These are phyloP conservation scores for Caryopteris hybrid DNA, from an alignment of 305 asterid genomes.

Conservation along the genomic window DNA sequence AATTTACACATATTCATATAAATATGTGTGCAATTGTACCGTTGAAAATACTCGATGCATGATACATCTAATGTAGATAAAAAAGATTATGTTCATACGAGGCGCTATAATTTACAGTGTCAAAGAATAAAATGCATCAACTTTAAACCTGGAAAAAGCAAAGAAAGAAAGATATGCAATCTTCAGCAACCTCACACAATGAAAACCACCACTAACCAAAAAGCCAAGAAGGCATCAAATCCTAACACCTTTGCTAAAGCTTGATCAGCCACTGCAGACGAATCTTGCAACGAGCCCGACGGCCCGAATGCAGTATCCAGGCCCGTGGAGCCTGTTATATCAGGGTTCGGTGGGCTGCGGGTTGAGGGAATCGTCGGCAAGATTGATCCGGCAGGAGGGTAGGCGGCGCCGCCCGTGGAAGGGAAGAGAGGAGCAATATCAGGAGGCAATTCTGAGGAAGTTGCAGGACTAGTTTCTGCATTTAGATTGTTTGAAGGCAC, in stretches of 20 bases:
- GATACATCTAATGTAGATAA: too few species aligned
- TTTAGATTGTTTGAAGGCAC: slow-evolving; percentile 17
- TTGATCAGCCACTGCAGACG: slow-evolving; percentile 36
- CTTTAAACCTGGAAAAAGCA: not conserved
- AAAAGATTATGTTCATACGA: too few species aligned
- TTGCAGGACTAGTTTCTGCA: too few species aligned
- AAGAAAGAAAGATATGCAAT: not conserved
- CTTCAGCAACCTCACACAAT: slow-evolving; percentile 11
- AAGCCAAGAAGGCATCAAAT: slow-evolving; percentile 6
- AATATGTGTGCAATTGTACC: too few species aligned
- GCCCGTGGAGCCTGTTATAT: slow-evolving; percentile 33
- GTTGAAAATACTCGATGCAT: too few species aligned
- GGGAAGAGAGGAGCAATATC: slow-evolving; percentile 70
- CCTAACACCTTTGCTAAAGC: not conserved
- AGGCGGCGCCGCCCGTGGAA: slow-evolving; percentile 36
- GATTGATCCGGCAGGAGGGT: slow-evolving; percentile 32
- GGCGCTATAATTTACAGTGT: slow-evolving; percentile 3
- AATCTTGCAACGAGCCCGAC: slow-evolving; percentile 33
- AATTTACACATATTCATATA: too few species aligned
- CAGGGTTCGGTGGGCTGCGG: slow-evolving; percentile 58
- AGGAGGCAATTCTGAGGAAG: slow-evolving; percentile 50
- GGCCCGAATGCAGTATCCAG: slow-evolving; percentile 54
- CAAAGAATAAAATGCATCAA: not conserved
- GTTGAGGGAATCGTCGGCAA: slow-evolving; percentile 59
- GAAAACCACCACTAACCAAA: slow-evolving; percentile 23